Conservation (phyloP, 306 rosid genomes). For the Vicia faba region DNA sequence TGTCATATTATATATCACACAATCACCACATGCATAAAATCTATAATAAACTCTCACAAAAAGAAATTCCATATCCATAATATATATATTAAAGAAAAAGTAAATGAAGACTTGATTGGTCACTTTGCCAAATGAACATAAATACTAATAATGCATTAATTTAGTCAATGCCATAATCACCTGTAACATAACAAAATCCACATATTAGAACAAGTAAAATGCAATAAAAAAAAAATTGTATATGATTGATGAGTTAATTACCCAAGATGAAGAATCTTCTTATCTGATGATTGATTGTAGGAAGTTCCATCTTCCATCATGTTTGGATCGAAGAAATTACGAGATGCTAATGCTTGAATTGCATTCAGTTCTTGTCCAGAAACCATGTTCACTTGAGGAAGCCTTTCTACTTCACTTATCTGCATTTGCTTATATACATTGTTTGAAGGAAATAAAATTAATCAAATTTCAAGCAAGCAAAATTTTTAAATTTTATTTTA, state of each 20-base stretch:
- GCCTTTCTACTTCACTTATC: conserved; percentile 83
- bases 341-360: conserved; percentile 77
- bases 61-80: background rate
- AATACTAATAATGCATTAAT: conserved; percentile 5
- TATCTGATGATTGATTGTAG: conserved; percentile 67
- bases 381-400: conserved; percentile 72
- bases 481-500: too few relatives aligned
- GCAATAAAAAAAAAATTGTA: background rate
- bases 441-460: background rate
- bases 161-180: conserved; percentile 33
- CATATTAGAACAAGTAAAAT: conserved; percentile 11
- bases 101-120: background rate
- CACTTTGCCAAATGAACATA: conserved; percentile 31
- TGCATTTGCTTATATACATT: conserved; percentile 24
- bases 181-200: conserved; percentile 32
- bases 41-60: conserved; percentile 3
- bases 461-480: too few relatives aligned
- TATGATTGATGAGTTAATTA: background rate
- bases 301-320: conserved; percentile 60
- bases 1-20: conserved; percentile 7
- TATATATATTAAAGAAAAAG: conserved; percentile 17
- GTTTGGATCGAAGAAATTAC: conserved; percentile 69
- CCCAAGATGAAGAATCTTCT: conserved; percentile 91
- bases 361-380: conserved; percentile 75
- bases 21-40: conserved; percentile 17